A percentile compares a stretch with the other conserved stretches of the same genome.
phyloP scores from a whole-genome alignment of 2,329 filamentous ascomycete genomes.

The Microsporum canis region DNA sequence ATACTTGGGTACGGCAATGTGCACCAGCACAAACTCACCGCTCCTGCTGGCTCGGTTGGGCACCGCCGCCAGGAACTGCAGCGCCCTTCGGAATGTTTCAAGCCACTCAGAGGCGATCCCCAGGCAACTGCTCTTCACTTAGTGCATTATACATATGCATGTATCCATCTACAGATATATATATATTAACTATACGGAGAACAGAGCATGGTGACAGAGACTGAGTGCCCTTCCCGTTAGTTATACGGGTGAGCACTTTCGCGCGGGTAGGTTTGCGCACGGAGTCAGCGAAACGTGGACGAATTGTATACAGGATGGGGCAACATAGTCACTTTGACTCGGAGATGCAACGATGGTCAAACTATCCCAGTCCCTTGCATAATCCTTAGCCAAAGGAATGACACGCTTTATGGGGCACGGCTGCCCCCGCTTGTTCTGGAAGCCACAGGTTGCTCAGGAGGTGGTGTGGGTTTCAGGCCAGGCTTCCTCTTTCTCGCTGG shows the following conservation, averaged over 20 bases:
- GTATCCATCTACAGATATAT: background rate
- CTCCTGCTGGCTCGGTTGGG: constrained; percentile 1
- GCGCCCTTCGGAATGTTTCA: background rate
- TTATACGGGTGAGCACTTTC: background rate
- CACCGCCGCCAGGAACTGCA: background rate
- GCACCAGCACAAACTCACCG: background rate
- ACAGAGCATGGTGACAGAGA: background rate
- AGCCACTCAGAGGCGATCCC: background rate
- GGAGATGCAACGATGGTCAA: constrained; percentile 2
- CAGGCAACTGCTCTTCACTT: background rate
- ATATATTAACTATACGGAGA: background rate
- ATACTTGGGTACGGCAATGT: background rate
- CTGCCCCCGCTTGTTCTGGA: constrained; percentile 5
- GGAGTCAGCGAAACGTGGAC: constrained; percentile 2
- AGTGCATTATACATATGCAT: background rate
- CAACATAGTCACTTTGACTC: background rate
- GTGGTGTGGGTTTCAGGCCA: background rate
- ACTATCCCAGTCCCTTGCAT: constrained; percentile 1
- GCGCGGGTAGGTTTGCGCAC: background rate
- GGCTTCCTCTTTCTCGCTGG: background rate
- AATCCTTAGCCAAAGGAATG: constrained; percentile 2
- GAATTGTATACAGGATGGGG: background rate
- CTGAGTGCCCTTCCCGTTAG: background rate
- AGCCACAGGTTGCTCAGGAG: constrained; percentile 1
- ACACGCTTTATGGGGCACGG: constrained; percentile 2